A percentile compares a stretch with the other conserved stretches of the same genome.
phyloP scores from a whole-genome alignment of 1,139 yeast genomes.

The Blastobotrys buckinghamii region DNA sequence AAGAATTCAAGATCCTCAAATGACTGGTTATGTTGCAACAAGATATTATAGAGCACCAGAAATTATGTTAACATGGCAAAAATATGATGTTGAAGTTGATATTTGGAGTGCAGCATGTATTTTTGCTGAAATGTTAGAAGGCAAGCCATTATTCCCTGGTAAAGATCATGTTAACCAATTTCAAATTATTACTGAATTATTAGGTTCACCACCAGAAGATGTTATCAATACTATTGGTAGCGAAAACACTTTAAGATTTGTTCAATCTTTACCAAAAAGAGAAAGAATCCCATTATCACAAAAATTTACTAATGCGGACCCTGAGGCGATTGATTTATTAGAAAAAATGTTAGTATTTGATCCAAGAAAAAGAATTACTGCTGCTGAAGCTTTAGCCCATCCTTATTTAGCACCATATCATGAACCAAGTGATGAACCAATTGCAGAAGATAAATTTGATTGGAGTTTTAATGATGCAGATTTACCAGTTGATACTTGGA shows the following conservation, averaged over 20 bases:
- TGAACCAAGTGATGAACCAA: slow-evolving; percentile 97
- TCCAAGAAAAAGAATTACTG: slow-evolving; percentile 89
- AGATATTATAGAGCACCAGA: slow-evolving; percentile 98
- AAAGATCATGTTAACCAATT: slow-evolving; percentile 98
- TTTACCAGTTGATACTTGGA: slow-evolving; percentile 96
- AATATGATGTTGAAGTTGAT: slow-evolving; percentile 97
- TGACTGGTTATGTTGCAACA: slow-evolving; percentile 98
- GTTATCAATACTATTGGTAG: slow-evolving; percentile 95
- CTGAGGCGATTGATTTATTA: slow-evolving; percentile 80
- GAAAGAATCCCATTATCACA: slow-evolving; percentile 85
- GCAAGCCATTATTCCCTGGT: slow-evolving; percentile 98
- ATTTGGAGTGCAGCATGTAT: slow-evolving; percentile 99
- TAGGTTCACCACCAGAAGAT: slow-evolving; percentile 95
- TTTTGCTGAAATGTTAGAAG: slow-evolving; percentile 97
- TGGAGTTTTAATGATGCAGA: slow-evolving; percentile 99
- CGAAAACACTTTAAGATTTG: slow-evolving; percentile 91
- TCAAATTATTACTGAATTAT: slow-evolving; percentile 87
- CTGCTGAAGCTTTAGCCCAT: slow-evolving; percentile 83
- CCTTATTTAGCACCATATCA: slow-evolving; percentile 96
- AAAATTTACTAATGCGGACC: slow-evolving; percentile 81
- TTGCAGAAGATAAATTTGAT: slow-evolving; percentile 86
- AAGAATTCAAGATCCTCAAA: slow-evolving; percentile 95
- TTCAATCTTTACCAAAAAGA: slow-evolving; percentile 85
- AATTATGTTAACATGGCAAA: slow-evolving; percentile 99
- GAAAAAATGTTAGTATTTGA: slow-evolving; percentile 91